These are phyloP conservation scores for Cylindrotheca closterium DNA, from an alignment of 108 stramenopile genomes.

Conservation along the genomic window DNA sequence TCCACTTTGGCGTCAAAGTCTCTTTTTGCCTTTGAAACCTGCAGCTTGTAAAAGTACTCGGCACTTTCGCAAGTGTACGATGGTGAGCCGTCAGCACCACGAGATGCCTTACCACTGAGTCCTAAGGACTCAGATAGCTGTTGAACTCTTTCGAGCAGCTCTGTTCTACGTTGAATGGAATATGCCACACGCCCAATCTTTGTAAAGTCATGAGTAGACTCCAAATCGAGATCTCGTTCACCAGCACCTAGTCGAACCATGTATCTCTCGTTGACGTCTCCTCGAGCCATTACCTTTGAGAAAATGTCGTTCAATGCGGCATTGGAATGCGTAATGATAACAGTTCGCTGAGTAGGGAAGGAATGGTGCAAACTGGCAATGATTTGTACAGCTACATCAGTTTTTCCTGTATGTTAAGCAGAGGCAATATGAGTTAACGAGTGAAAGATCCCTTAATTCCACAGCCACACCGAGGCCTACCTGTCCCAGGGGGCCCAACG, in stretches of 20 bases:
- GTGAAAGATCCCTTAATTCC: no score
- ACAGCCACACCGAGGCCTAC: no score
- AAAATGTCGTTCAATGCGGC: constrained; percentile 99
- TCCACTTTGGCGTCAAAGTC: constrained; percentile 18
- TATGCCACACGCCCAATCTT: constrained; percentile 89
- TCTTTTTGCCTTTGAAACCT: constrained; percentile 43
- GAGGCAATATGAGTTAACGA: no score
- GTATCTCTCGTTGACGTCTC: constrained; percentile 87
- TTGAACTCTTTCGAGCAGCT: constrained; percentile 88
- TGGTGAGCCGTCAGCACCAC: constrained; percentile 79
- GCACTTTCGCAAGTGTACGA: constrained; percentile 95
- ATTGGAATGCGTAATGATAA: constrained; percentile 98
- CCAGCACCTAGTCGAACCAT: constrained; percentile 94
- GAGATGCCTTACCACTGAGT: constrained; percentile 69
- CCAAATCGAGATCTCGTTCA: constrained; percentile 81
- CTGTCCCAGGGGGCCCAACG: constrained; percentile 96
- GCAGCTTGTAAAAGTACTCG: constrained; percentile 76
- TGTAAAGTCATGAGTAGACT: constrained; percentile 85
- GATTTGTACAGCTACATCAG: constrained; percentile 96
- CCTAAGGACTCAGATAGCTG: constrained; percentile 85
- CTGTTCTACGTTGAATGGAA: constrained; percentile 77
- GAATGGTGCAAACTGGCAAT: constrained; percentile 94
- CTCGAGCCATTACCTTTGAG: constrained; percentile 92
- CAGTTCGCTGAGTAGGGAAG: constrained; percentile 89
- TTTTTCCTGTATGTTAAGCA: constrained; percentile 51